Evolutionary conservation across 495 filamentous ascomycete genomes (phyloP), one percentile per base, ranked within the genome.

Genomic region (Trichoderma parareesei): DNA sequence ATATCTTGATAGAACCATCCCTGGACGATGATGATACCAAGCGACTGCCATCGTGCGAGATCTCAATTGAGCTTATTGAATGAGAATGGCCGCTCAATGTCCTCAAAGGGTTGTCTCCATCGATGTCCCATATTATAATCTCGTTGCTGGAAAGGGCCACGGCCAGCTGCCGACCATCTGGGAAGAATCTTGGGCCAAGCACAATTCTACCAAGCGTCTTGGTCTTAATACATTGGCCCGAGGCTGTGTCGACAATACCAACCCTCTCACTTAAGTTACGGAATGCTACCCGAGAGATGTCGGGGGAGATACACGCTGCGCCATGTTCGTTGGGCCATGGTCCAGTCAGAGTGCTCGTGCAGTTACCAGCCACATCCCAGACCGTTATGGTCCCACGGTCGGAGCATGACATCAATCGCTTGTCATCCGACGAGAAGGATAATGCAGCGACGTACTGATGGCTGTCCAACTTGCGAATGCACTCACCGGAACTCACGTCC

Each of bases 211-310:
- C 5, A 9, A 41, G 62, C 65, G 33, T 63, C 63, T 10, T 64
- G 9, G 60, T 68, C 0, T 46, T 16, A 37, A 9, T 33, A 11
- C 43, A 64, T 38, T 40, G 33, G 8, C 64, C 62, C 20, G 43
- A 66, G 6, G 62, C 6, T 41, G 11, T 13, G 66, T 80, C 70
- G 77, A 76, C 79, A 59, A 79, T 69, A 66, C 67, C 63, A n/a
- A 81, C 63, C 10, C 68, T 75, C 1, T 65, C 46, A 62, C 79
- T 74, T 11, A 9, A 10, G 33, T 72, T 75, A 53, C 66, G 72
- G 9, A 73, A 77, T 10, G 74, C 76, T 6, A 79, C 16, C 20
- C 40, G 40, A 11, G 40, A 41, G 6, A 41, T 7, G 11, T 41
- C 40, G 6, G 40, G 40, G 6, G 40, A 41, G 11, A 27, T 27